Conservation (phyloP, 306 rosid genomes). For the Cicer yamashitae region DNA sequence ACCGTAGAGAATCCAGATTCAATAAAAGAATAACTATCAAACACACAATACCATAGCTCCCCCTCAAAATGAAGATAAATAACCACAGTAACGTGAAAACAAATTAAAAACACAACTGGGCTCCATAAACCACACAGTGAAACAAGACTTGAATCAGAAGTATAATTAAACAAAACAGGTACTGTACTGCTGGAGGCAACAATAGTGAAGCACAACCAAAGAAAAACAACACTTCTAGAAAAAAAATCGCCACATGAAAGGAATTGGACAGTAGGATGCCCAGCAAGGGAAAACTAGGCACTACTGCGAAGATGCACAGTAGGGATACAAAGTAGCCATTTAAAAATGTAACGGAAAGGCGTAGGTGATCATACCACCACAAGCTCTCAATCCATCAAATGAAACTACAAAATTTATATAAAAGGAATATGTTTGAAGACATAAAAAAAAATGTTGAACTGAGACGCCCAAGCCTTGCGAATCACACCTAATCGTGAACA, state of each 20-base stretch:
- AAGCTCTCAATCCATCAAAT: not conserved
- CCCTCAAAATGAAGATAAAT: not conserved
- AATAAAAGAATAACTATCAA: not conserved
- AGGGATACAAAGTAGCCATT: not conserved
- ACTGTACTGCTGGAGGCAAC: not conserved
- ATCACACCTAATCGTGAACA: not conserved
- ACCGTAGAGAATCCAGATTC: not conserved
- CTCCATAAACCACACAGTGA: not conserved
- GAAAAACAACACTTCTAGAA: not conserved
- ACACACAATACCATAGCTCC: not conserved
- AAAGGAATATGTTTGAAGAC: slow-evolving; percentile 3
- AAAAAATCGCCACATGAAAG: not conserved
- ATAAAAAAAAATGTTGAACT: not conserved
- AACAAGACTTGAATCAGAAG: not conserved
- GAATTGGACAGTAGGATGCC: not conserved
- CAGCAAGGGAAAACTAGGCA: not conserved
- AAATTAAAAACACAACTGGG: not conserved
- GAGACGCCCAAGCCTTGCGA: not conserved
- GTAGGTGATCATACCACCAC: not conserved
- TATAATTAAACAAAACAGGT: not conserved
- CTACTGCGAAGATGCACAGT: not conserved
- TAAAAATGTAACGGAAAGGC: not conserved
- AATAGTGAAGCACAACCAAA: not conserved
- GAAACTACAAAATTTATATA: not conserved
- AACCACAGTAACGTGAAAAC: not conserved